A percentile compares a stretch with the other conserved stretches of the same genome.
Evolutionary conservation across 805 yeast species (phyloP).

Genomic region (Alloascoidea africana): DNA sequence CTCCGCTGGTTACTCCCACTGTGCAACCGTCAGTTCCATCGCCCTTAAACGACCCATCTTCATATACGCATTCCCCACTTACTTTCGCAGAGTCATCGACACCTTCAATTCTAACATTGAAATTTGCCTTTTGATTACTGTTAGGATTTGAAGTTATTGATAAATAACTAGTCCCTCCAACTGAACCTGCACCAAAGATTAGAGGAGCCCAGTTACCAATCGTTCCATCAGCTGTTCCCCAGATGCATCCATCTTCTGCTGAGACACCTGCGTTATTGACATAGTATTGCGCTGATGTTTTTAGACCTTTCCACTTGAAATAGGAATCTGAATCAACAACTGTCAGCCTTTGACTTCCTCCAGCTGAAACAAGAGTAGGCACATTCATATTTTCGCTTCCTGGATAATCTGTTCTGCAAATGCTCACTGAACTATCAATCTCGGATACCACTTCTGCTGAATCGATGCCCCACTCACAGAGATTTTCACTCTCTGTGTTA

Average conservation of each 20-base stretch:
- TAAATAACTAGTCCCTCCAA: slow-evolving; percentile 60
- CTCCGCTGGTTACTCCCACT: slow-evolving; percentile 73
- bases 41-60: slow-evolving; percentile 60
- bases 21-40: slow-evolving; percentile 80
- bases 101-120: slow-evolving; percentile 66
- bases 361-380: slow-evolving; percentile 73
- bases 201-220: slow-evolving; percentile 98
- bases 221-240: slow-evolving; percentile 73
- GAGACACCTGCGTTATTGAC: slow-evolving; percentile 94
- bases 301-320: slow-evolving; percentile 68
- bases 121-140: slow-evolving; percentile 54
- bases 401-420: slow-evolving; percentile 98
- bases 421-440: slow-evolving; percentile 52
- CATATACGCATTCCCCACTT: slow-evolving; percentile 68
- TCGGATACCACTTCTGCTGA: slow-evolving; percentile 57
- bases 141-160: slow-evolving; percentile 94
- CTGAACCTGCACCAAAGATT: slow-evolving; percentile 83
- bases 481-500: slow-evolving; percentile 45
- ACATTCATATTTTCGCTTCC: slow-evolving; percentile 98
- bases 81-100: slow-evolving; percentile 41
- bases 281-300: slow-evolving; percentile 91
- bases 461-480: slow-evolving; percentile 80
- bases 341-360: slow-evolving; percentile 48
- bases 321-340: slow-evolving; percentile 69
- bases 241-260: slow-evolving; percentile 79